Conservation (phyloP, 2,329 filamentous ascomycete species). For the Chalara sp. region DNA sequence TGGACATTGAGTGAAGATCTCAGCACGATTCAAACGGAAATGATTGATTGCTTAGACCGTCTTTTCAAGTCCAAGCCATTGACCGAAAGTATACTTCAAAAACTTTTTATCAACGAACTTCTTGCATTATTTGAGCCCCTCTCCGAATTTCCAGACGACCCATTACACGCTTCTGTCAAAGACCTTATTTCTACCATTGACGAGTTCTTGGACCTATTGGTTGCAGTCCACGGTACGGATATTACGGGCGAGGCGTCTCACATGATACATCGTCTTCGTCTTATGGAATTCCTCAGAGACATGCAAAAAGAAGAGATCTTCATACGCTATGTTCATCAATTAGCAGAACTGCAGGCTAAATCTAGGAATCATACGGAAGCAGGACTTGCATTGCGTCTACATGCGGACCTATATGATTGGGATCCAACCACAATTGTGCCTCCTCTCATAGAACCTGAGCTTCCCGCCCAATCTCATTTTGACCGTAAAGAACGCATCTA, state of each 20-base stretch:
- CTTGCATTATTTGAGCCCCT: conserved; percentile 72
- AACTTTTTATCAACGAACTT: conserved; percentile 84
- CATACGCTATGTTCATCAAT: conserved; percentile 88
- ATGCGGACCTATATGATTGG: conserved; percentile 92
- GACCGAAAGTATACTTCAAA: conserved; percentile 84
- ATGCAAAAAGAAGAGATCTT: conserved; percentile 98
- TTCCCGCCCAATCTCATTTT: conserved; percentile 79
- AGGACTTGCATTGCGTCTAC: conserved; percentile 79
- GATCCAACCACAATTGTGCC: conserved; percentile 62
- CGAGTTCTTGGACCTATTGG: conserved; percentile 83
- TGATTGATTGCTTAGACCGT: conserved; percentile 87
- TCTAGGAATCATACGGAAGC: conserved; percentile 79
- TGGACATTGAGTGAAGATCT: conserved; percentile 94
- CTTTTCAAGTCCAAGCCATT: conserved; percentile 86
- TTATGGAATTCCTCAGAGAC: conserved; percentile 95
- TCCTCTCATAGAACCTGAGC: conserved; percentile 64
- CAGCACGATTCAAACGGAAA: conserved; percentile 85
- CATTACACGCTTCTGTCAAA: conserved; percentile 68
- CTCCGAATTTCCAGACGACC: conserved; percentile 59
- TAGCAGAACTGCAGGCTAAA: conserved; percentile 70
- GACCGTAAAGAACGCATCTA: conserved; percentile 90
- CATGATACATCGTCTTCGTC: conserved; percentile 78
- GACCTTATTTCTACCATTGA: conserved; percentile 80
- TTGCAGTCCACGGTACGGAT: conserved; percentile 79
- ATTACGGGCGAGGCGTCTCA: conserved; percentile 67